Evolutionary conservation across 768 basidiomycete species (phyloP), one percentile per base, ranked within the genome.

Genomic region (Pisolithus orientalis): DNA sequence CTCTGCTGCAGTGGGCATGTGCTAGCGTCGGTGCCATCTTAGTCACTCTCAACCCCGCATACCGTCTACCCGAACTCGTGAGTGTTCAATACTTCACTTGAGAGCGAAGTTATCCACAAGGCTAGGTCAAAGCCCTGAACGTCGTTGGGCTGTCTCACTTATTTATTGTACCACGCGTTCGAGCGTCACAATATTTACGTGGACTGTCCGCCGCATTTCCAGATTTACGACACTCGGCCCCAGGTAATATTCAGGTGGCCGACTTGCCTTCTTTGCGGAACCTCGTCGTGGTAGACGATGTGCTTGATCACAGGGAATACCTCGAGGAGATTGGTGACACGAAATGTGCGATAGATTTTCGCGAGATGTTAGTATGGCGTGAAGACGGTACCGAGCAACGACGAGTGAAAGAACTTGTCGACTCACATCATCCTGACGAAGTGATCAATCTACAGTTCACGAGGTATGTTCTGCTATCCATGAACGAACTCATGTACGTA

Each of bases 401-500:
- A 34, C 50, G 72, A 17, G 76, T 84, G 46, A 69, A 70, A 48
- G 70, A 76, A n/a, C 68, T 77, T 3, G 59, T 62, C 37, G 53
- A 56, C 17, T 71, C 71, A 3, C 59, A 84, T 50, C 49, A 74
- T 6, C 77, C 80, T 39, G 81, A 88, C 52, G 90, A 92, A 28
- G 74, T 90, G 5, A 82, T 90, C 45, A 93, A 90, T 60, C 59
- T 93, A 52, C 90, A 93, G 61, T 93, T 91, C 61, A 92, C 90
- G 31, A 91, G 88, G 87, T 87, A 54, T 10, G 66, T 49, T 28
- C 28, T 28, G 50, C 25, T 37, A 9, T 8, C 24, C 28, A 27
- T 40, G 43, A 1, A 27, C 21, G 29, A 21, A 11, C 14, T 21
- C 32, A 50, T 49, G 46, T 59, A 47, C 6, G 40, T 42, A 29